Base-by-base conservation (phyloP, 371 early-diverging fungal genomes). In the Haplosporangium sp. region DNA sequence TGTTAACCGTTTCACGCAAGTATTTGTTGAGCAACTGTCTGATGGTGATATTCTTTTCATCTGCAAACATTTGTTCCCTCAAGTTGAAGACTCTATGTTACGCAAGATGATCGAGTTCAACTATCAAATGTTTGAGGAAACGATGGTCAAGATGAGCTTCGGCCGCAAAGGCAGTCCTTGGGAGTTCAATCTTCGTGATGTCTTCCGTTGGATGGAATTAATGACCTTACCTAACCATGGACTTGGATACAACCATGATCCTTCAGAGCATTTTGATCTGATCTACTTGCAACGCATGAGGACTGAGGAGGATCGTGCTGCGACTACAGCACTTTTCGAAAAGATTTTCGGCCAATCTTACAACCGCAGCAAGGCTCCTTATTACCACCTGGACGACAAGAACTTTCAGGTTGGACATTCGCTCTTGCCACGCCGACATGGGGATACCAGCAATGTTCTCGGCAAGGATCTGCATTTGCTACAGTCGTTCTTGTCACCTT, bases 111-210 rank as follows among this genome's bases (percentile, higher is more conserved):
- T 99, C 55, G 88, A 91, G 38, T 98, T 98, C 84, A 98, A 97
- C 84, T 86, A 89, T 61, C 86, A 85, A 8, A 92, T 99, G 91
- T 95, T 95, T 68, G 86, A 92, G 56, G 93, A 92, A 70, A 94
- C 95, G 1, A 95, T 96, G 93, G 88, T 90, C 42, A 87, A 87
- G 60, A 87, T 94, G 50, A 73, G 77, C 47, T 97, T 97, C 86
- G 98, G 95, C 40, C 85, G 89, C 39, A 85, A 88, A 3, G 99
- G 99, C n/a, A 86, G 91, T 17, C 99, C 99, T 3, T 99, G 98
- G 98, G 98, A 99, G 79, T 99, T 98, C 84, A 99, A 99, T 75
- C 84, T 99, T 64, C 94, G 99, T 52, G 99, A 99, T 87, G 93
- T 97, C 27, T 91, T 96, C 85, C 92, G 99, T 60, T 98, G 98